Conservation (phyloP, 306 rosid genomes). For the Macrotyloma uniflorum region DNA sequence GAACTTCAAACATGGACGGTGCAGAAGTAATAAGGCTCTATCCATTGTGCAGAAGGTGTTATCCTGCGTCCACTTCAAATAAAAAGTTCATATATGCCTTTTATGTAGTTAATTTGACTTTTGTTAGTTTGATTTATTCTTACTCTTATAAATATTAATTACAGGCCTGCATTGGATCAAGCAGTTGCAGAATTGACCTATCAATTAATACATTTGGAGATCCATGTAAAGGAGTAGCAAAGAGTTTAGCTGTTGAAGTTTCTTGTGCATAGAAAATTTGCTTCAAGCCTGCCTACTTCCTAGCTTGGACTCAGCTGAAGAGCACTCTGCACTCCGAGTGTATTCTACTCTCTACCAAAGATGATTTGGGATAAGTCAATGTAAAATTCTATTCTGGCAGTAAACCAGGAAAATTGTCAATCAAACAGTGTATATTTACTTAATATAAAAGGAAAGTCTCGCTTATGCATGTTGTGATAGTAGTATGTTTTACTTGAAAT, state of each 20-base stretch:
- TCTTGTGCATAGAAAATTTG: constrained; percentile 54
- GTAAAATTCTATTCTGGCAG: background rate
- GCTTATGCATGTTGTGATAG: background rate
- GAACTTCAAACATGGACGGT: constrained; percentile 65
- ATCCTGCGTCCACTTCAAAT: background rate
- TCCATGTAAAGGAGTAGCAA: constrained; percentile 71
- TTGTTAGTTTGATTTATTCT: background rate
- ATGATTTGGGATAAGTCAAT: background rate
- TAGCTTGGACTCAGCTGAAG: background rate
- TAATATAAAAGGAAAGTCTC: background rate
- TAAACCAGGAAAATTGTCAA: constrained; percentile 7
- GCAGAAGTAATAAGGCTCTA: constrained; percentile 67
- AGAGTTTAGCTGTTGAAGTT: constrained; percentile 94
- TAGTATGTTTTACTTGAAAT: background rate
- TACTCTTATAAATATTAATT: constrained; percentile 16
- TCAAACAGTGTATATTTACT: background rate
- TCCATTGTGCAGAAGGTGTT: constrained; percentile 74
- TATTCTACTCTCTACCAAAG: background rate
- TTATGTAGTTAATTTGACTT: background rate
- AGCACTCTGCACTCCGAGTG: background rate
- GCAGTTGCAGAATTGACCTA: constrained; percentile 65
- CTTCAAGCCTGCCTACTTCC: constrained; percentile 15
- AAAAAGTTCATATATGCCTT: background rate
- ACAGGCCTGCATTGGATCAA: constrained; percentile 91
- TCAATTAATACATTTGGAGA: constrained; percentile 64